Evolutionary conservation across 2,329 filamentous ascomycete genomes (phyloP).

Genomic region (Trichoderma sp.): DNA sequence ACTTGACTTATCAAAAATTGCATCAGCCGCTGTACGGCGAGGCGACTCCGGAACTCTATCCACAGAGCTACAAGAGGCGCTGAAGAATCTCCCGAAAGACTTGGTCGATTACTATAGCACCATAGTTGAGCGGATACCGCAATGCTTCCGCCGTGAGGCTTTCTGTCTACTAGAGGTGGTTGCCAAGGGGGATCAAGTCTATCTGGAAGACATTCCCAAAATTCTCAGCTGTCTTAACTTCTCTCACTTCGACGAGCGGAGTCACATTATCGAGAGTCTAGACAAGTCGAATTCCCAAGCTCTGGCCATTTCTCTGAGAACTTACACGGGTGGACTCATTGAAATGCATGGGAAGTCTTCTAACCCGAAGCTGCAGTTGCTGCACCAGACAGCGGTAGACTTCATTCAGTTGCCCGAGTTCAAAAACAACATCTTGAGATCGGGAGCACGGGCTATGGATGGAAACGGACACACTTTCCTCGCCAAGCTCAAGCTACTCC

Average conservation of each 20-base stretch:
- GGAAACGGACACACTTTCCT: not conserved
- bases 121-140: not conserved
- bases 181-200: not conserved
- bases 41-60: not conserved
- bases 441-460: not conserved
- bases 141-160: not conserved
- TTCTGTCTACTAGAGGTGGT: conserved; percentile 21
- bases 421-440: not conserved
- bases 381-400: conserved; percentile 3
- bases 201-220: not conserved
- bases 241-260: not conserved
- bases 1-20: not conserved
- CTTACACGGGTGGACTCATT: not conserved
- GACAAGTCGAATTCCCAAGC: not conserved
- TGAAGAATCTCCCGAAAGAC: not conserved
- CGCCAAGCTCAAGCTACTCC: not conserved
- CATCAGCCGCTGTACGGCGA: not conserved
- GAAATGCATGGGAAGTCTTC: not conserved
- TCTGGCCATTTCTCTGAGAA: not conserved
- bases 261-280: not conserved
- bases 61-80: not conserved
- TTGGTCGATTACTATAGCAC: not conserved
- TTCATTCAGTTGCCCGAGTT: conserved; percentile 3
- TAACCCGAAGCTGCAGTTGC: not conserved
- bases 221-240: not conserved